Evolutionary conservation across 2,329 filamentous ascomycete species (phyloP).

Genomic region (Fusarium begoniae): DNA sequence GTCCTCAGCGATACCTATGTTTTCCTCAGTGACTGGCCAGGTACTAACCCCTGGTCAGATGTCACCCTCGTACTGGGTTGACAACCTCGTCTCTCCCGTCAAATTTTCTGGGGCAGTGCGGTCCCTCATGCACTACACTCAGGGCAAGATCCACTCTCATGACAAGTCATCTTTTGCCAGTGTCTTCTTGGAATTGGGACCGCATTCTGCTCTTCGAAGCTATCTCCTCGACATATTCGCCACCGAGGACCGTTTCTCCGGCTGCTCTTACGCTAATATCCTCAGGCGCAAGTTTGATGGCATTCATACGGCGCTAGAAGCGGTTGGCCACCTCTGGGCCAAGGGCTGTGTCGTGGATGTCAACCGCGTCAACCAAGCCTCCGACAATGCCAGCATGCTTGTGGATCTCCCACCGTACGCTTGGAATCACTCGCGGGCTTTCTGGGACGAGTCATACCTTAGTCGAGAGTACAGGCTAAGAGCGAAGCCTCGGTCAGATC

Average conservation of each 20-base stretch:
- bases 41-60: not conserved
- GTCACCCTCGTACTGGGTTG: not conserved
- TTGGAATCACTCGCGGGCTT: constrained; percentile 43
- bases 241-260: not conserved
- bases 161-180: not conserved
- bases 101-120: not conserved
- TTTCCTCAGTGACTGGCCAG: not conserved
- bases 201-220: not conserved
- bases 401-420: constrained; percentile 50
- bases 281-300: constrained; percentile 21
- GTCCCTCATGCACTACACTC: not conserved
- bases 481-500: constrained; percentile 44
- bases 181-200: not conserved
- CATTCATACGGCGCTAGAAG: constrained; percentile 9
- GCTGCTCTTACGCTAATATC: constrained; percentile 12
- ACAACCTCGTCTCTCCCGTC: not conserved
- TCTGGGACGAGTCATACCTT: constrained; percentile 48
- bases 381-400: constrained; percentile 37
- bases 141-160: not conserved
- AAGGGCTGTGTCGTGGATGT: constrained; percentile 16
- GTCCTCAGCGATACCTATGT: not conserved
- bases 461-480: constrained; percentile 32
- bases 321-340: constrained; percentile 26
- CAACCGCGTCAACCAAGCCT: not conserved
- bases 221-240: not conserved